Evolutionary conservation across 164 flowering plant genomes (phyloP), one percentile per base, ranked within the genome.

Genomic region (Dillenia suffruticosa): DNA sequence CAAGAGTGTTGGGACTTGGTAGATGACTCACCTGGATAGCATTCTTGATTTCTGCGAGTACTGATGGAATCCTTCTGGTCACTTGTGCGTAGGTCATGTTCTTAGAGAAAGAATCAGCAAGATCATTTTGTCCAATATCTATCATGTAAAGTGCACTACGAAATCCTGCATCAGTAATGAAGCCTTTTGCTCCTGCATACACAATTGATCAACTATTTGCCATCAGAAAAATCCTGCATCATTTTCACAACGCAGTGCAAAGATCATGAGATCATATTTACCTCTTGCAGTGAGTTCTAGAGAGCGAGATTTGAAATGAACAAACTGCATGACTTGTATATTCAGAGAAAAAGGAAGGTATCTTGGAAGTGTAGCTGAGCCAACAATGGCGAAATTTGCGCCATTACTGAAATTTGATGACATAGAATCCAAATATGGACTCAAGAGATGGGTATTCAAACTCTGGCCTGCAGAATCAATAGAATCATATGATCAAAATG

Each of bases 91-190:
- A 79, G 4, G 90, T 63, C 0, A 81, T 24, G 57, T 78, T 77
- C 52, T 85, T 79, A 32, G 81, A 46, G 57, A 85, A 87, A 10
- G 86, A 72, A 72, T 82, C 82, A 14, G 85, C 77, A 17, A 87
- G 59, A 75, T 87, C 93, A 51, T 87, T 87, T 52, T 84, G 93
- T 49, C 92, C 92, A 44, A 87, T 83, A 63, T 84, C 89, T 40
- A 81, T 78, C 76, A 82, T 75, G 78, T 81, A 81, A 50, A 84
- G 83, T n/a, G 93, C 90, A 26, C 71, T 75, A 2, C 69, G 50
- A 57, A 84, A 83, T 3, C 81, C 82, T 12, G 56, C 77, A 9
- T 76, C 81, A 40, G 61, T 61, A 22, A 82, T 58, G 45, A 70
- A 51, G 58, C 49, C 17, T 61, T 26, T 12, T 5, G 65, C 56